Evolutionary conservation across 2,329 filamentous ascomycete species (phyloP).

Genomic region (Aspergillus fijiensis): DNA sequence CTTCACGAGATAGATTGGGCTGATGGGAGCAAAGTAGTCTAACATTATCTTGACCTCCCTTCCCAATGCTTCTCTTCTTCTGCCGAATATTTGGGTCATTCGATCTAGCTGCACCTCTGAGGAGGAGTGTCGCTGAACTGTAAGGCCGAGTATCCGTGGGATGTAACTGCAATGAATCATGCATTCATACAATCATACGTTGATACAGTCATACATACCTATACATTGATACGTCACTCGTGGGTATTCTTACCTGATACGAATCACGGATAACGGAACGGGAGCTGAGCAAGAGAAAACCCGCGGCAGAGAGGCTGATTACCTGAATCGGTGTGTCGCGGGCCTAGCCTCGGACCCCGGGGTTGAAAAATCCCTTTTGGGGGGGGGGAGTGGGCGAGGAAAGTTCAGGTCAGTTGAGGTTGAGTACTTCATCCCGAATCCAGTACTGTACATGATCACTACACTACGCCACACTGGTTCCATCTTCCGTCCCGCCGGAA

Average conservation of each 20-base stretch:
- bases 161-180: too few species aligned
- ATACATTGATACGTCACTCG: not conserved
- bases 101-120: too few species aligned
- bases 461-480: not conserved
- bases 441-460: not conserved
- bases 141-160: too few species aligned
- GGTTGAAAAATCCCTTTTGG: slow-evolving; percentile 16
- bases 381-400: not conserved
- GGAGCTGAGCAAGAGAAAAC: not conserved
- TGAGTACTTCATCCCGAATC: slow-evolving; percentile 10
- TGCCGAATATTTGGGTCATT: too few species aligned
- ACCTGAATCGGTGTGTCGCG: slow-evolving; percentile 3
- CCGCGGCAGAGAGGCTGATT: not conserved
- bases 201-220: not conserved
- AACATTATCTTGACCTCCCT: not conserved
- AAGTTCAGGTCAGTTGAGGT: slow-evolving; percentile 14
- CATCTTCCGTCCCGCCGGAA: not conserved
- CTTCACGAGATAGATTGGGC: too few species aligned
- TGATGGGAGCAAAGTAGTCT: not conserved
- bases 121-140: too few species aligned
- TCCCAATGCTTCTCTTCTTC: too few species aligned
- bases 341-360: slow-evolving; percentile 24
- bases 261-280: not conserved
- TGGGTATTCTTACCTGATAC: not conserved
- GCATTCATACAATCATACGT: too few species aligned